Base-by-base conservation (phyloP, 192 early-diverging fungal genomes). In the Umbelopsis sp. region DNA sequence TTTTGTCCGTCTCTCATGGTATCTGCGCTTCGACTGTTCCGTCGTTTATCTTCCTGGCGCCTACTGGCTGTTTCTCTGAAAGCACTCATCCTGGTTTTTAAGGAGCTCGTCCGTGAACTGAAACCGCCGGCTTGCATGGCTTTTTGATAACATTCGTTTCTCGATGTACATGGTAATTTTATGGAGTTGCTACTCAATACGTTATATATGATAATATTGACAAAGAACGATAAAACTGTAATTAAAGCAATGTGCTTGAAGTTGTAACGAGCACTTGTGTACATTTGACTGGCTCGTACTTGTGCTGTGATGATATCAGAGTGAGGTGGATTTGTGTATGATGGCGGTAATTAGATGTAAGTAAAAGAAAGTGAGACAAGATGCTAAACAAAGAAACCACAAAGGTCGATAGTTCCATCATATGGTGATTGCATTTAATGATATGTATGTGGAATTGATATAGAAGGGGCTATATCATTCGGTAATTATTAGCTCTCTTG, bases 81-180 rank as follows among this genome's bases (percentile, higher is more conserved):
- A 15, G 55, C 11, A 35, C 25, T 61, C 55, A 61, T 61, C 4
- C 55, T 30, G 13, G 55, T 18, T 16, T 15, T 61, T 1, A 61
- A 35, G 12, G 55, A 22, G 25, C 55, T 35, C 3, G 55, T 61
- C 55, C 30, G 25, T 30, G 27, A 15, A 13, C 7, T 25, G 13
- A 61, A 35, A 3, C 25, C 11, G 4, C 25, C 55, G 25, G 30
- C 18, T 25, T 35, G 21, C 1, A 25, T 37, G 3, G 55, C 55
- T 6, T 61, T 25, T 61, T 33, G 25, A 35, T 61, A 61, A 61
- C 55, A 61, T 35, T 33, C 25, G 8, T 61, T 18, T 35, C 18
- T 61, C 27, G 55, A 61, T 16, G 13, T 35, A 35, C 55, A 61
- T 6, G 55, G 27, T 33, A 61, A 35, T 61, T 61, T 22, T 61